A percentile compares a stretch with the other conserved stretches of the same genome.
Evolutionary conservation across 352 stramenopile genomes (phyloP).

Genomic region (Nothophytophthora sp.): DNA sequence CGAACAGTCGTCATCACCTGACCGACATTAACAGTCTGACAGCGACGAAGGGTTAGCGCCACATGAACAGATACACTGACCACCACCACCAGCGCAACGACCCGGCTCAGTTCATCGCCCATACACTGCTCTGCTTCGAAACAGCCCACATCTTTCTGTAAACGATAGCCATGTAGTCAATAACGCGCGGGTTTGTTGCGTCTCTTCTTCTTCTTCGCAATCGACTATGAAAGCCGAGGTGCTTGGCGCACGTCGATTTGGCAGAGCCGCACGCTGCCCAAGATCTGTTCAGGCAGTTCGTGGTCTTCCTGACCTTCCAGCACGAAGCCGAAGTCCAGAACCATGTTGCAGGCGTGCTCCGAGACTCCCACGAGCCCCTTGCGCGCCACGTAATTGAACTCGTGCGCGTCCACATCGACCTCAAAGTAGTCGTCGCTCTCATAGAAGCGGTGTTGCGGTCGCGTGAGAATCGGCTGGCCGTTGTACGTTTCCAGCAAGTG

Average conservation of each 20-base stretch:
- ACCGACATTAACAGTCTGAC: no score
- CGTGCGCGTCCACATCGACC: conserved; percentile 79
- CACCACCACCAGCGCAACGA: no score
- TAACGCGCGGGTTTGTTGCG: not conserved
- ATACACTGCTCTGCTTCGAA: no score
- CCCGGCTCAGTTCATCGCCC: no score
- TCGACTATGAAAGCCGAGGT: conserved; percentile 34
- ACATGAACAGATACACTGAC: no score
- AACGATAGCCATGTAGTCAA: not conserved
- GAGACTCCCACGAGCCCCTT: conserved; percentile 75
- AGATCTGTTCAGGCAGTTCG: conserved; percentile 77
- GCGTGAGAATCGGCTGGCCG: conserved; percentile 78
- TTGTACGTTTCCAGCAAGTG: conserved; percentile 86
- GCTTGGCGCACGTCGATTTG: conserved; percentile 72
- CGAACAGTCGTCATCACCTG: no score
- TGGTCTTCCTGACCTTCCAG: conserved; percentile 77
- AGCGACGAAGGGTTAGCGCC: no score
- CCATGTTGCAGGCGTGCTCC: conserved; percentile 78
- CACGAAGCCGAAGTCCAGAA: conserved; percentile 85
- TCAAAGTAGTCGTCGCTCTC: conserved; percentile 76
- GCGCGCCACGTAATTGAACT: conserved; percentile 85
- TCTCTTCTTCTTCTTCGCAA: not conserved
- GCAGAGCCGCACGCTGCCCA: conserved; percentile 73
- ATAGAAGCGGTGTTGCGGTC: conserved; percentile 79
- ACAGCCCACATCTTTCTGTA: no score